Evolutionary conservation across 2,329 filamentous ascomycete species (phyloP).

Genomic region (Aspergillus novoparasiticus): DNA sequence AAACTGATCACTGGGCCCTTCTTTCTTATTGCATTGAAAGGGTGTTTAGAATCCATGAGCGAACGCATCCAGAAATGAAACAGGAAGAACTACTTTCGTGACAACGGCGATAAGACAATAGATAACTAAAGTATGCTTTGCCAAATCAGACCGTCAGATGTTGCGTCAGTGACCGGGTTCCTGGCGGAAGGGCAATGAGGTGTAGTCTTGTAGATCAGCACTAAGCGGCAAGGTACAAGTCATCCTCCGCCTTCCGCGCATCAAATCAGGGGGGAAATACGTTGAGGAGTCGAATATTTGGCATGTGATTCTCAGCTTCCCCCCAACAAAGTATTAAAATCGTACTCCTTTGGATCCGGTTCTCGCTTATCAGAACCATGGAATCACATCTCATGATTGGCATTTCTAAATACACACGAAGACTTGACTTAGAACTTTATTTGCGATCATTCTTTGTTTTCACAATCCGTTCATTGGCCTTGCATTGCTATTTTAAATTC

Average conservation of each 20-base stretch:
- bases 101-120: conserved; percentile 2
- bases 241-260: background rate
- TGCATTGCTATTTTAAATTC: background rate
- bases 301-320: conserved; percentile 23
- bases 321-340: conserved; percentile 16
- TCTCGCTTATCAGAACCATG: background rate
- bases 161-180: conserved; percentile 14
- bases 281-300: conserved; percentile 5
- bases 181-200: conserved; percentile 4
- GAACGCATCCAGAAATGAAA: background rate
- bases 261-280: background rate
- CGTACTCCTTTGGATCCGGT: background rate
- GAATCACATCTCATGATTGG: background rate
- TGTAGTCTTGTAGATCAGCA: conserved; percentile 11
- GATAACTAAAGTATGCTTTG: background rate
- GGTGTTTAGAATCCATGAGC: conserved; percentile 9
- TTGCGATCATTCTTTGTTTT: background rate
- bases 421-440: background rate
- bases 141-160: conserved; percentile 4
- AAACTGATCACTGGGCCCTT: background rate
- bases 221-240: conserved; percentile 4
- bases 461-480: background rate
- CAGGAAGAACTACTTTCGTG: background rate
- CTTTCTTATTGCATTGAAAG: background rate
- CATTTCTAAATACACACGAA: background rate